phyloP scores from a whole-genome alignment of 2,329 filamentous ascomycete species.

The Orbilia quercus region DNA sequence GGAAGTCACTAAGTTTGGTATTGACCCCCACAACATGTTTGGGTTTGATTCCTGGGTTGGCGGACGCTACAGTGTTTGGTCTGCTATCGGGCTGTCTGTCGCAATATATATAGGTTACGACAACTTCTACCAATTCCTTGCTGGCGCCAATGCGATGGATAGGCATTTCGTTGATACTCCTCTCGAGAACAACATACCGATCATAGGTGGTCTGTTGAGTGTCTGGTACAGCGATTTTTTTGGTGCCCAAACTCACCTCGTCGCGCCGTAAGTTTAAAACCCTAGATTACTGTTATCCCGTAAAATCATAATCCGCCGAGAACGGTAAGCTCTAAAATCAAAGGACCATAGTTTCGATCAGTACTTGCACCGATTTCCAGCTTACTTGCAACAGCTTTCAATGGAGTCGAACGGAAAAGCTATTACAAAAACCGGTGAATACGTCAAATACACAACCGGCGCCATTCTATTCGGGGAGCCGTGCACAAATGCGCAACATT shows the following conservation, averaged over 20 bases:
- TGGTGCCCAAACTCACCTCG: constrained; percentile 95
- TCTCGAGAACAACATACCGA: constrained; percentile 92
- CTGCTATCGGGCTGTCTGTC: constrained; percentile 94
- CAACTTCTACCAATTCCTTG: constrained; percentile 96
- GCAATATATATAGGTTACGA: constrained; percentile 95
- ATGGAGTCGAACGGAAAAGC: constrained; percentile 99
- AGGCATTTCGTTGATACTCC: constrained; percentile 95
- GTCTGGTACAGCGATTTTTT: constrained; percentile 99
- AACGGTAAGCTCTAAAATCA: neutral
- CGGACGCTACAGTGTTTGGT: constrained; percentile 98
- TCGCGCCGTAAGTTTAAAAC: constrained; percentile 79
- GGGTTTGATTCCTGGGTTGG: constrained; percentile 99
- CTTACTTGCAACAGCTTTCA: constrained; percentile 97
- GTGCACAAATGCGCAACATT: constrained; percentile 98
- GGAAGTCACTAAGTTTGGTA: constrained; percentile 98
- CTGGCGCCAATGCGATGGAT: constrained; percentile 96
- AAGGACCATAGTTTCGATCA: constrained; percentile 80
- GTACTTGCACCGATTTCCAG: constrained; percentile 98
- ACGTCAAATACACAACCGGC: constrained; percentile 97
- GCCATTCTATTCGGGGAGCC: constrained; percentile 97
- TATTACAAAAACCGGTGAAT: constrained; percentile 84
- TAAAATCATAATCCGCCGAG: neutral
- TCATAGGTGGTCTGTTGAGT: constrained; percentile 89
- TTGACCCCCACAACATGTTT: constrained; percentile 99
- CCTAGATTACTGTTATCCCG: neutral